These are phyloP conservation scores for Yarrowia hollandica DNA, from an alignment of 805 yeast genomes.

Conservation along the genomic window DNA sequence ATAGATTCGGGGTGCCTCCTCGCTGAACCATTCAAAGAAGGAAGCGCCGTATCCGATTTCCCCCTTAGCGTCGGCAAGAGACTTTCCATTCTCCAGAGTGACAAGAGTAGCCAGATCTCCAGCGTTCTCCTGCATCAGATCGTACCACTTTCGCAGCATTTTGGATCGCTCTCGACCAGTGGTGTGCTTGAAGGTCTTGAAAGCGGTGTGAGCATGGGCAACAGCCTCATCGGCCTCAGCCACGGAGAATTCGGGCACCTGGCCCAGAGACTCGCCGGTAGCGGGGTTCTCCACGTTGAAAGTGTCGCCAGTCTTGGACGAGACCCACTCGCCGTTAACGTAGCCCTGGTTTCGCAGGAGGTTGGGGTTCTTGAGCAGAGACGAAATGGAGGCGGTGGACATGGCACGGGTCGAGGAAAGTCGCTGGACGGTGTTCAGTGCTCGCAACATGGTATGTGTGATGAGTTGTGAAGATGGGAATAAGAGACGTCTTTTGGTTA, in stretches of 20 bases:
- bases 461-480: background rate
- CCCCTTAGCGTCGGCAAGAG: slow-evolving; percentile 68
- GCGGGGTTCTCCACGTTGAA: slow-evolving; percentile 82
- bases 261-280: slow-evolving; percentile 50
- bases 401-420: slow-evolving; percentile 10
- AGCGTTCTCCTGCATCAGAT: slow-evolving; percentile 55
- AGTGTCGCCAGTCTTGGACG: slow-evolving; percentile 45
- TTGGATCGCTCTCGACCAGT: slow-evolving; percentile 58
- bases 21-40: slow-evolving; percentile 88
- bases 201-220: slow-evolving; percentile 54
- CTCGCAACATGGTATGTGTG: slow-evolving; percentile 8
- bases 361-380: slow-evolving; percentile 32
- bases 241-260: slow-evolving; percentile 56
- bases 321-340: slow-evolving; percentile 75
- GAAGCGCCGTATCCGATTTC: slow-evolving; percentile 68
- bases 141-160: slow-evolving; percentile 54
- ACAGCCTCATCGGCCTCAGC: slow-evolving; percentile 58
- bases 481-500: background rate
- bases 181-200: slow-evolving; percentile 52
- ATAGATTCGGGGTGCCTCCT: slow-evolving; percentile 63
- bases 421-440: slow-evolving; percentile 11
- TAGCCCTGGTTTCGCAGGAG: slow-evolving; percentile 35
- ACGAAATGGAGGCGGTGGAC: slow-evolving; percentile 24
- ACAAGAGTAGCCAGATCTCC: slow-evolving; percentile 66
- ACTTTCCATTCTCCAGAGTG: slow-evolving; percentile 74